These are phyloP conservation scores for Chenopodium berlandieri DNA, from an alignment of 148 eudicot genomes.

Conservation along the genomic window DNA sequence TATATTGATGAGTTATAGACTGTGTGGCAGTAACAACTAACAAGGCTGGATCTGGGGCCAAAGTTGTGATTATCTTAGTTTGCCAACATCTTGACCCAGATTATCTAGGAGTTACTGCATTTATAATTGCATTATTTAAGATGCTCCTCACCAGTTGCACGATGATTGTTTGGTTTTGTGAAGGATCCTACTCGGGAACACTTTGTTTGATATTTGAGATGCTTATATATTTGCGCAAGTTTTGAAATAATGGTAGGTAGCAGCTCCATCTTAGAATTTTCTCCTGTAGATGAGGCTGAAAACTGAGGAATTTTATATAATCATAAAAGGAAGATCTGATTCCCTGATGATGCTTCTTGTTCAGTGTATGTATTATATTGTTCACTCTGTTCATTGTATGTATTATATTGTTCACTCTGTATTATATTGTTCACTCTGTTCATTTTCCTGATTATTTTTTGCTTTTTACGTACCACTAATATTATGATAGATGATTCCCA, in stretches of 20 bases:
- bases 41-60: background rate
- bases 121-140: background rate
- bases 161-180: background rate
- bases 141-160: background rate
- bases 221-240: background rate
- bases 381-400: background rate
- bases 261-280: background rate
- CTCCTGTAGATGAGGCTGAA: slow-evolving; percentile 6
- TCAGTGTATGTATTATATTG: background rate
- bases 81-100: background rate
- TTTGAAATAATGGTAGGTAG: background rate
- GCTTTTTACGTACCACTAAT: too few species aligned
- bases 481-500: background rate
- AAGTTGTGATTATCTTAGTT: background rate
- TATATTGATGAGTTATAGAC: background rate
- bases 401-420: background rate
- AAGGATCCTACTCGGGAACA: background rate
- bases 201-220: slow-evolving; percentile 5
- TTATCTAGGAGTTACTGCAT: background rate
- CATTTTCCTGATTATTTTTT: background rate
- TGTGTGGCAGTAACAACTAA: background rate
- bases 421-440: background rate
- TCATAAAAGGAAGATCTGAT: background rate
- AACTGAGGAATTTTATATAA: background rate
- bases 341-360: background rate